Conservation (phyloP, 2,329 filamentous ascomycete species). For the Cladosporium sp. region DNA sequence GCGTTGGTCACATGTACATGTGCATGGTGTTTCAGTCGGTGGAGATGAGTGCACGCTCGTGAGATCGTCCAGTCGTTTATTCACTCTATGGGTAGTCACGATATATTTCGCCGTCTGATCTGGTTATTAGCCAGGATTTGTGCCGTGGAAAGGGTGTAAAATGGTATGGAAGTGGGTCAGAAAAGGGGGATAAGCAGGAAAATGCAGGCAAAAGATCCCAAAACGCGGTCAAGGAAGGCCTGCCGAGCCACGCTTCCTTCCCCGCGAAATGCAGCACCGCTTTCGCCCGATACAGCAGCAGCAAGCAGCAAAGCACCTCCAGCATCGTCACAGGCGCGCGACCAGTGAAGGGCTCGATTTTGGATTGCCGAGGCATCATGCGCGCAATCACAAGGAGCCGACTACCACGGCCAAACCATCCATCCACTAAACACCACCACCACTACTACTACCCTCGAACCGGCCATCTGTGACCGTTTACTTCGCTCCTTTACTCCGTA, state of each 20-base stretch:
- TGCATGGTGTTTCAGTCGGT: background rate
- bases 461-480: constrained; percentile 1
- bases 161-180: constrained; percentile 10
- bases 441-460: background rate
- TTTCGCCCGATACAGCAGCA: background rate
- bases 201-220: constrained; percentile 5
- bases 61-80: background rate
- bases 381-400: constrained; percentile 15
- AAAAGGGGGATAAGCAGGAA: constrained; percentile 18
- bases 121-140: constrained; percentile 4
- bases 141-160: background rate
- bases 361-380: constrained; percentile 13
- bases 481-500: constrained; percentile 5
- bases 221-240: background rate
- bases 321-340: background rate
- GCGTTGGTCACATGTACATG: background rate
- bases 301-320: background rate
- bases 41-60: no score
- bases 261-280: background rate
- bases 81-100: background rate
- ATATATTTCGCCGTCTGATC: constrained; percentile 6
- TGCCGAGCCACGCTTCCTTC: background rate
- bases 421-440: background rate
- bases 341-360: background rate
- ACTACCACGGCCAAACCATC: constrained; percentile 10